These are phyloP conservation scores for Neophaeococcomyces mojaviensis DNA, from an alignment of 2,329 filamentous ascomycete species.

Conservation along the genomic window DNA sequence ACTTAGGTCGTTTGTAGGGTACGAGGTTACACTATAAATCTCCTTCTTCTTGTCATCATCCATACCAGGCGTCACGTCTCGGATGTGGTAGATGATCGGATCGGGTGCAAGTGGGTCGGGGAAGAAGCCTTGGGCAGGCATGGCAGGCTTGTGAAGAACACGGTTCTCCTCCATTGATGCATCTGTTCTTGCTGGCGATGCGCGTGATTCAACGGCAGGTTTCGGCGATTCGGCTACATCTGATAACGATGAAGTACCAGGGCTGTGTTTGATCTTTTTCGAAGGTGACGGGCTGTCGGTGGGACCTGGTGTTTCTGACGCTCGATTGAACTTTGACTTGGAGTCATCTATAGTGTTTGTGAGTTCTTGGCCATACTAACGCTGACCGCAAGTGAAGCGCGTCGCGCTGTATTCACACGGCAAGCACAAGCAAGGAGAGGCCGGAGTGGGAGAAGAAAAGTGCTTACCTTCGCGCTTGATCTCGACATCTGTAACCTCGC, in stretches of 20 bases:
- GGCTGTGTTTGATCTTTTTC: conserved; percentile 24
- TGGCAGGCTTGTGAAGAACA: conserved; percentile 51
- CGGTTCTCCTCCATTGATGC: conserved; percentile 49
- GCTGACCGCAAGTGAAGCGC: too few relatives aligned
- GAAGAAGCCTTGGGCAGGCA: conserved; percentile 78
- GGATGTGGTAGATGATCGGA: conserved; percentile 90
- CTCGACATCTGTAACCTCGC: conserved; percentile 50
- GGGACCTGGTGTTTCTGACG: conserved; percentile 16
- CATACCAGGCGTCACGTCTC: conserved; percentile 65
- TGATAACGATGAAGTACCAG: conserved; percentile 23
- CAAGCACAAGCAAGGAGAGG: not conserved
- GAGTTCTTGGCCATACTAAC: not conserved
- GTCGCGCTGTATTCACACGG: too few relatives aligned
- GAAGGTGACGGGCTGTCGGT: conserved; percentile 22
- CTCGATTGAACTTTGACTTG: conserved; percentile 2
- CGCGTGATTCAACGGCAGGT: conserved; percentile 41
- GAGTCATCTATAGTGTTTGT: conserved; percentile 1
- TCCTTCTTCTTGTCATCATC: conserved; percentile 75
- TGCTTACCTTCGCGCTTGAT: conserved; percentile 49
- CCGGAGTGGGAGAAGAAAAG: not conserved
- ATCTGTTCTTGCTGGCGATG: conserved; percentile 55
- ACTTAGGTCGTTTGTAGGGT: conserved; percentile 70
- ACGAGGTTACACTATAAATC: conserved; percentile 80
- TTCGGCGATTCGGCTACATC: conserved; percentile 24
- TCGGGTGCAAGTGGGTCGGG: conserved; percentile 85